Evolutionary conservation across 2,329 filamentous ascomycete genomes (phyloP).

Genomic region (Boeremia exigua): DNA sequence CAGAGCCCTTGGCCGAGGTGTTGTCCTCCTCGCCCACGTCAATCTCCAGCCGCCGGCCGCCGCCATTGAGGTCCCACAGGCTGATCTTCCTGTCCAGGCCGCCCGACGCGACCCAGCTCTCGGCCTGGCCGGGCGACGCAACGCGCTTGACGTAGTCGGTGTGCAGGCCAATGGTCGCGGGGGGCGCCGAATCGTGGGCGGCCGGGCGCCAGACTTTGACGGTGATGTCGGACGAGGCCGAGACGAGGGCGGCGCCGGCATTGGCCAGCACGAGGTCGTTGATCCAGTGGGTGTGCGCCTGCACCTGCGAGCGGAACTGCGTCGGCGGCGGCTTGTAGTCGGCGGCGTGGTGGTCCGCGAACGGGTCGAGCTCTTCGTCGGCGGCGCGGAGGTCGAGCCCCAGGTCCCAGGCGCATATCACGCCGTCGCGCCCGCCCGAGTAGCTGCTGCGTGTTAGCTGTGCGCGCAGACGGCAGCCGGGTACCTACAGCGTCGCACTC

Average conservation of each 20-base stretch:
- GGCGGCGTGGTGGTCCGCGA: constrained; percentile 44
- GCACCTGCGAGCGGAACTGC: constrained; percentile 67
- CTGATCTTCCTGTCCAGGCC: constrained; percentile 91
- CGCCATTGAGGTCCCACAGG: constrained; percentile 91
- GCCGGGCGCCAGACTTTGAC: constrained; percentile 90
- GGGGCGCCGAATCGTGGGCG: constrained; percentile 67
- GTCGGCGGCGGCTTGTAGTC: constrained; percentile 54
- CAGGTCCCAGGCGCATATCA: constrained; percentile 95
- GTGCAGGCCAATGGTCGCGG: constrained; percentile 86
- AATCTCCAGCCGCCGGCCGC: constrained; percentile 85
- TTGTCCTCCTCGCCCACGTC: constrained; percentile 83
- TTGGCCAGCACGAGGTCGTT: constrained; percentile 87
- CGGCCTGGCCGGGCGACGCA: constrained; percentile 72
- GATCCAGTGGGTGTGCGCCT: constrained; percentile 94
- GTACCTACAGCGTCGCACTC: constrained; percentile 78
- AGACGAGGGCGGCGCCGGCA: constrained; percentile 79
- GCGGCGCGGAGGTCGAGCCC: constrained; percentile 68
- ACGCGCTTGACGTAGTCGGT: constrained; percentile 96
- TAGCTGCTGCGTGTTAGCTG: constrained; percentile 62
- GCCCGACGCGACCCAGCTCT: constrained; percentile 90
- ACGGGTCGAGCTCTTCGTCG: constrained; percentile 49
- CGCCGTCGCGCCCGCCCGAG: constrained; percentile 92
- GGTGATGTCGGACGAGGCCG: constrained; percentile 90
- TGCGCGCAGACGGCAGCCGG: neutral
- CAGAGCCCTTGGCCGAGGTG: constrained; percentile 83